Percentiles rank a stretch among this genome's conserved stretches.
Evolutionary conservation across 2,329 filamentous ascomycete genomes (phyloP).

Genomic region (Alternaria dauci): DNA sequence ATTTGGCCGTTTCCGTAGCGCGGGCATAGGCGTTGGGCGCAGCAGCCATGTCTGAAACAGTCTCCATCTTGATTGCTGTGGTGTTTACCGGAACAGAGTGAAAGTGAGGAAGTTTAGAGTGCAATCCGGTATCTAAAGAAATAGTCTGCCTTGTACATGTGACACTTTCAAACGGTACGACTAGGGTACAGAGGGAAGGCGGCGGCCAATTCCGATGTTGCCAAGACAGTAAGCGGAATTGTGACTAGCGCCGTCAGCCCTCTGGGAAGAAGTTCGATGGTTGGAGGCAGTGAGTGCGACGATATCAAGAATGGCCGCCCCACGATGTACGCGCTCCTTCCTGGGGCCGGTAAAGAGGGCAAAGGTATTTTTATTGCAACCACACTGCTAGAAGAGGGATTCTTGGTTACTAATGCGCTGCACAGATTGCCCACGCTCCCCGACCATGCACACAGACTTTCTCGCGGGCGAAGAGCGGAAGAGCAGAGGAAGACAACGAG

Average conservation of each 20-base stretch:
- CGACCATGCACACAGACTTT: constrained; percentile 36
- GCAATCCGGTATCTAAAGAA: background rate
- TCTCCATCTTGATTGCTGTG: constrained; percentile 21
- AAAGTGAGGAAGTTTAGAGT: background rate
- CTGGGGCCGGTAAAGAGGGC: constrained; percentile 54
- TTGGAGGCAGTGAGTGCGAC: constrained; percentile 18
- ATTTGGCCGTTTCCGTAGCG: constrained; percentile 60
- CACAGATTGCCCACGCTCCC: constrained; percentile 37
- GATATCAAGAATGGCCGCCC: constrained; percentile 54
- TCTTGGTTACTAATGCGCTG: constrained; percentile 25
- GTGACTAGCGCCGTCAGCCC: constrained; percentile 31
- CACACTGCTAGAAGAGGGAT: too few relatives aligned
- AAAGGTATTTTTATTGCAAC: constrained; percentile 44
- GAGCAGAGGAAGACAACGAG: constrained; percentile 30
- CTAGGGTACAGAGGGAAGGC: constrained; percentile 39
- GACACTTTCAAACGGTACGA: constrained; percentile 19
- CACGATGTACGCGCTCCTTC: constrained; percentile 55
- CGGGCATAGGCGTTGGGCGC: constrained; percentile 51
- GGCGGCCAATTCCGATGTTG: constrained; percentile 43
- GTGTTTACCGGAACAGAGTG: background rate
- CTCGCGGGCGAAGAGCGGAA: constrained; percentile 31
- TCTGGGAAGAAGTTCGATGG: constrained; percentile 33
- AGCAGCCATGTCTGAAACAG: constrained; percentile 36
- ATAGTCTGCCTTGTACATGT: constrained; percentile 12
- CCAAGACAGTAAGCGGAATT: constrained; percentile 36